Evolutionary conservation across 2,329 filamentous ascomycete genomes (phyloP), one percentile per base, ranked within the genome.

Genomic region (Cladophialophora immunda): DNA sequence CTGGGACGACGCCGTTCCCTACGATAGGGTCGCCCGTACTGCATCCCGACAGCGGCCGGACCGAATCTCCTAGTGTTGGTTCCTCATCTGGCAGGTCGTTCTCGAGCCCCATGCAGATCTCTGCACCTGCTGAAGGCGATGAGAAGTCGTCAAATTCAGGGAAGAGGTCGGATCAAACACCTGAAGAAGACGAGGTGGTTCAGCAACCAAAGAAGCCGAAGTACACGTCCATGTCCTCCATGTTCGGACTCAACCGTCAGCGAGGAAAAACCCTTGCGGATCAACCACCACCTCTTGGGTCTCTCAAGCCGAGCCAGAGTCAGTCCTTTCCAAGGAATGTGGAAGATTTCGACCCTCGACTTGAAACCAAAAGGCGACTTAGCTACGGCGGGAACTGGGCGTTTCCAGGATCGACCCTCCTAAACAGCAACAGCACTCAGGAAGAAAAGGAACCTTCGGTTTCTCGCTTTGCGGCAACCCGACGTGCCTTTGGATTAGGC

Each of bases 251-350:
- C 65, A 85, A 87, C 75, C 83, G 87, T 34, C 86, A 86, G 71
- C 83, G 87, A 68, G 85, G 86, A 4, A 90, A 89, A 78, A 87
- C 87, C 0, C 77, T 85, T 38, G 83, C 84, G 2, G 85, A 87
- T 69, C 85, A 88, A 34, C 85, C 86, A 2, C 86, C 86, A 50
- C 75, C 83, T 45, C 73, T 88, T 32, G 87, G 87, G 17, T 84
- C 84, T n/a, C 75, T 89, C 68, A 88, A 87, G 70, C 78, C 84
- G 56, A 82, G 83, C 0, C 86, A 89, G 68, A 89, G 86, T 67
- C 87, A 89, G 69, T 89, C 87, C n/a, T 84, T 89, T 73, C 88
- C 88, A 15, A 81, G 86, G 38, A 82, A 84, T 68, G 57, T 81
- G 34, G 84, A 88, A 50, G 83, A 83, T 8, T 75, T 83, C 47